phyloP scores from a whole-genome alignment of 306 rosid genomes.

The Quercus parvula region DNA sequence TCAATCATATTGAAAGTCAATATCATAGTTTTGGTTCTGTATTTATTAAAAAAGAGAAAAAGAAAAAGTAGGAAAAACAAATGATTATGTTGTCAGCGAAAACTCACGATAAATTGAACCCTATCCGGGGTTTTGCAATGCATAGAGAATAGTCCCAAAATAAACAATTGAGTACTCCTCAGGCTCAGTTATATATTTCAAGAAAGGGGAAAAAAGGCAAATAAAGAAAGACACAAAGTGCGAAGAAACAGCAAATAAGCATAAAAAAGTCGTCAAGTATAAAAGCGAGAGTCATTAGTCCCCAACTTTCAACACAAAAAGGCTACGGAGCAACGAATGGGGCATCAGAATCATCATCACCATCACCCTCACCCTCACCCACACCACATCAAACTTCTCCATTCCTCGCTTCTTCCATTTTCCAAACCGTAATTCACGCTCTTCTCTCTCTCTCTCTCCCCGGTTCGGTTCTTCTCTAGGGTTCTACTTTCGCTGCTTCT shows the following conservation, averaged over 20 bases:
- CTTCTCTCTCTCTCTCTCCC: slow-evolving; percentile 24
- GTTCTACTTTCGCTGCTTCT: slow-evolving; percentile 12
- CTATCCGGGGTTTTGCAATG: too few relatives aligned
- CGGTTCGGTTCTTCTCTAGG: slow-evolving; percentile 18
- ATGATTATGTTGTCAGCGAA: too few relatives aligned
- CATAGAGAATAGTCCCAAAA: too few relatives aligned
- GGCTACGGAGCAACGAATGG: slow-evolving; percentile 16
- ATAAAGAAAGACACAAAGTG: background rate
- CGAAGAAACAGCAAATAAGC: background rate
- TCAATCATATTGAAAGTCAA: too few relatives aligned
- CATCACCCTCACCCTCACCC: slow-evolving; percentile 6
- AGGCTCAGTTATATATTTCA: too few relatives aligned
- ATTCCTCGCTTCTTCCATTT: slow-evolving; percentile 27
- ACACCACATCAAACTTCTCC: slow-evolving; percentile 41
- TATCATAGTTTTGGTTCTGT: too few relatives aligned
- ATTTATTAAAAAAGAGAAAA: too few relatives aligned
- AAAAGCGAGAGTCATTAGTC: slow-evolving; percentile 25
- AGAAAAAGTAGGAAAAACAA: too few relatives aligned
- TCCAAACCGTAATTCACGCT: slow-evolving; percentile 44
- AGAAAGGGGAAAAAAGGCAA: background rate
- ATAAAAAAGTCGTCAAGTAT: slow-evolving; percentile 7
- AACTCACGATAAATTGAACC: too few relatives aligned
- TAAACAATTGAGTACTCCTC: too few relatives aligned
- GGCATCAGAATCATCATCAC: slow-evolving; percentile 37
- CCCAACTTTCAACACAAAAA: slow-evolving; percentile 24